Percentiles rank a stretch among this genome's conserved stretches.
Evolutionary conservation across 2,329 filamentous ascomycete species (phyloP).

Genomic region (Alternaria viburni): DNA sequence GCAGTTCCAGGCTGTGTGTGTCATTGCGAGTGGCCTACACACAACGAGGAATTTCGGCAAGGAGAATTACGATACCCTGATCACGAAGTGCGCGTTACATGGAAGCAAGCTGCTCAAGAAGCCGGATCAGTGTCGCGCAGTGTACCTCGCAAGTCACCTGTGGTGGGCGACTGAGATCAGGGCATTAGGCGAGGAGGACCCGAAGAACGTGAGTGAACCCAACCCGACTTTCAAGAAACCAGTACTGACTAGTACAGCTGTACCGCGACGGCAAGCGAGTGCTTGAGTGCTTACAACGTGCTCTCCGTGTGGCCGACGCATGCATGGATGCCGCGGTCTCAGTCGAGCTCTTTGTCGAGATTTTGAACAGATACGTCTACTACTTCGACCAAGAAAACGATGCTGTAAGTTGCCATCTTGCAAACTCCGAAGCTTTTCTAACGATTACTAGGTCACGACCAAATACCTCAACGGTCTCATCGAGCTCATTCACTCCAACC

Average conservation of each 20-base stretch:
- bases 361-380: slow-evolving; percentile 97
- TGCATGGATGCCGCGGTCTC: slow-evolving; percentile 99
- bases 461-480: slow-evolving; percentile 98
- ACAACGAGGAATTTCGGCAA: slow-evolving; percentile 89
- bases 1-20: slow-evolving; percentile 96
- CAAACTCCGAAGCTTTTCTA: background rate
- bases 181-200: slow-evolving; percentile 78
- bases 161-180: slow-evolving; percentile 95
- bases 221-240: background rate
- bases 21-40: slow-evolving; percentile 88
- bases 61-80: slow-evolving; percentile 98
- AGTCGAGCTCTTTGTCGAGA: slow-evolving; percentile 97
- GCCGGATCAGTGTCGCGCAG: slow-evolving; percentile 95
- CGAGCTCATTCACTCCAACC: slow-evolving; percentile 95
- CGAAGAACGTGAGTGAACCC: slow-evolving; percentile 69
- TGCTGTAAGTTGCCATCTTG: slow-evolving; percentile 63
- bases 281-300: slow-evolving; percentile 92
- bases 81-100: slow-evolving; percentile 96
- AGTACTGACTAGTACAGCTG: slow-evolving; percentile 56
- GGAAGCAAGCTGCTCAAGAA: slow-evolving; percentile 97
- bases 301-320: slow-evolving; percentile 92
- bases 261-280: slow-evolving; percentile 98
- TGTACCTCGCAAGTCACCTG: slow-evolving; percentile 93
- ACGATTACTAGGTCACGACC: slow-evolving; percentile 72
- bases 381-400: slow-evolving; percentile 99